Evolutionary conservation across 2,329 filamentous ascomycete genomes (phyloP).

Genomic region (Pseudocercospora fuligena): DNA sequence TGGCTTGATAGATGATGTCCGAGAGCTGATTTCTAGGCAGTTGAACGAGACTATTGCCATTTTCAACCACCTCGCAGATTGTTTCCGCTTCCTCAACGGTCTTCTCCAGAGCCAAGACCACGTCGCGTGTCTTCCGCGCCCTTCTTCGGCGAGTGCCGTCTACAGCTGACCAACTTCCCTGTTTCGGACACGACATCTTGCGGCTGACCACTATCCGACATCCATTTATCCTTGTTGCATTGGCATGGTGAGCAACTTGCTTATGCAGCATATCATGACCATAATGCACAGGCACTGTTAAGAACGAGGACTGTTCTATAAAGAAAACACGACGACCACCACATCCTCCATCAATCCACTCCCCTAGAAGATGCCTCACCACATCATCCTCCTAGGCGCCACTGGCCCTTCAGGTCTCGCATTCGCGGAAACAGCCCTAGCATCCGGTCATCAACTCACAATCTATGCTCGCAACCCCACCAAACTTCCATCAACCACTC

Average conservation of each 20-base stretch:
- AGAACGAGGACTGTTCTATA: no score
- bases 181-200: neutral
- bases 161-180: neutral
- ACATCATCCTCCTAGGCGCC: slow-evolving; percentile 29
- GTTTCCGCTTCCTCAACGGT: neutral
- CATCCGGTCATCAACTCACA: slow-evolving; percentile 26
- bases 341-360: slow-evolving; percentile 23
- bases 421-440: slow-evolving; percentile 29
- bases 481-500: slow-evolving; percentile 25
- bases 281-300: no score
- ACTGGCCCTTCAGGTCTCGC: slow-evolving; percentile 30
- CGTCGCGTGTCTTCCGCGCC: neutral
- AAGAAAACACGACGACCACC: slow-evolving; percentile 4
- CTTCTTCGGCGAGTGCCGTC: neutral
- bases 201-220: neutral
- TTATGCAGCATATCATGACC: no score
- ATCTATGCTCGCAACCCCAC: slow-evolving; percentile 30
- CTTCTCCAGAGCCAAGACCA: neutral
- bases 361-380: no score
- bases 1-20: neutral
- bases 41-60: neutral
- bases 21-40: slow-evolving; percentile 7
- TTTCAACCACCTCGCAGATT: neutral
- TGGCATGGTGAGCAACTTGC: no score
- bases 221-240: neutral